Evolutionary conservation across 1,284 basidiomycete genomes (phyloP), one percentile per base, ranked within the genome.

Genomic region (Cryptococcus maquisensis): DNA sequence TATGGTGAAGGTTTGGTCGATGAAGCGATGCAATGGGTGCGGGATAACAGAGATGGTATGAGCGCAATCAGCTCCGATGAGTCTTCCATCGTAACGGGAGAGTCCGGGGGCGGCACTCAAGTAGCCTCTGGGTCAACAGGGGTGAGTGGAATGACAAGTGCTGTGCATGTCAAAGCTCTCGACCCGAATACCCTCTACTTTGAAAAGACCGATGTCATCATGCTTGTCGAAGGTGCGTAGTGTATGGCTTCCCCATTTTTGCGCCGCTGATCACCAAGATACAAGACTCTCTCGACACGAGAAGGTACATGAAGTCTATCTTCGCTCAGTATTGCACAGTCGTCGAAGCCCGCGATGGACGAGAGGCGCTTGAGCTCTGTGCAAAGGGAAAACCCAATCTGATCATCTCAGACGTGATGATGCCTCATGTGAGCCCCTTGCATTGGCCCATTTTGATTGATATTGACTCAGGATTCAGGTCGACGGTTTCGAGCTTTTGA

Each of bases 401-500:
- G 21, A 72, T 79, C 52, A 62, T 78, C 10, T 70, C 73, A 1
- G 79, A 80, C 52, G 72, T 77, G 7, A 76, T 76, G 71, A 76
- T 79, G 75, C 76, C 76, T 3, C 61, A 64, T 26, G 63, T 72
- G 48, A 59, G 65, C 56, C 35, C 13, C 28, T n/a, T 21, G 39
- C 21, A 40, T 23, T 7, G 15, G 23, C 13, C n/a, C 15, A 18
- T 32, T 20, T 20, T 20, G 9, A 15, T 13, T 16, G 35, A 21
- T 12, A n/a, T 21, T 35, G 1, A 49, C 52, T 55, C 23, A 56
- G 28, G 9, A 4, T 21, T 13, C 45, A 71, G 67, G 54, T 71
- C 12, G 65, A 67, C 42, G 72, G 72, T 1, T 67, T 65, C 46
- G 70, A 64, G 9, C 51, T 74, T 6, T 55, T 74, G 7, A 43